A percentile compares a stretch with the other conserved stretches of the same genome.
Conservation (phyloP, 2,329 filamentous ascomycete species). For the Blastomyces gilchristii region DNA sequence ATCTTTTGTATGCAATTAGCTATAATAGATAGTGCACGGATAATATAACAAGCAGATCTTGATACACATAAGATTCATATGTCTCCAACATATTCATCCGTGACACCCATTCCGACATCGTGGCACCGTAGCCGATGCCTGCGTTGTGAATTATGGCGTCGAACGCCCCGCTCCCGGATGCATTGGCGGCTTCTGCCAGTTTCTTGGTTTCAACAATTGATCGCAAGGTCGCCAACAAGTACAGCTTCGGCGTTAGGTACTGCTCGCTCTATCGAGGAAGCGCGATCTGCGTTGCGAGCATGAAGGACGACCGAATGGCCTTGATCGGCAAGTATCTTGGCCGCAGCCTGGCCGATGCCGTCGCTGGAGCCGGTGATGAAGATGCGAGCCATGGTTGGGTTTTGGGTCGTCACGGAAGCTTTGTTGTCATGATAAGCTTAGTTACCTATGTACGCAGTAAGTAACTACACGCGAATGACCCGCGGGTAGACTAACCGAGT, state of each 20-base stretch:
- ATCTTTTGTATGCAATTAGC: too few relatives aligned
- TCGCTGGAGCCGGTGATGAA: slow-evolving; percentile 50
- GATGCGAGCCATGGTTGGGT: slow-evolving; percentile 33
- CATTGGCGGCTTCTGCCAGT: slow-evolving; percentile 43
- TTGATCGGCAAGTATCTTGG: slow-evolving; percentile 40
- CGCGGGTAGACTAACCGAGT: background rate
- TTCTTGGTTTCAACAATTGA: slow-evolving; percentile 42
- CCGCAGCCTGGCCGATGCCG: slow-evolving; percentile 45
- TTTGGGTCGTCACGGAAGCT: too few relatives aligned
- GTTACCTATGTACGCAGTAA: too few relatives aligned
- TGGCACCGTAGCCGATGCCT: slow-evolving; percentile 37
- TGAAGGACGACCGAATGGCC: slow-evolving; percentile 49
- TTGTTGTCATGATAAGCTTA: too few relatives aligned
- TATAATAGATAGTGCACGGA: too few relatives aligned
- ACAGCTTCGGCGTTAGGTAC: slow-evolving; percentile 44
- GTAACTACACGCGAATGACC: too few relatives aligned
- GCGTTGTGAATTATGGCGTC: slow-evolving; percentile 52
- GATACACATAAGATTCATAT: too few relatives aligned
- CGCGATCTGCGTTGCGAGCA: slow-evolving; percentile 46
- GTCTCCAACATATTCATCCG: too few relatives aligned
- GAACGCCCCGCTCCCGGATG: slow-evolving; percentile 36
- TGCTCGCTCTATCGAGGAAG: slow-evolving; percentile 38
- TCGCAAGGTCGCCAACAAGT: slow-evolving; percentile 45
- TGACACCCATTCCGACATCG: too few relatives aligned
- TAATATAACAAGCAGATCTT: too few relatives aligned